A percentile compares a stretch with the other conserved stretches of the same genome.
Evolutionary conservation across 331 rosid species (phyloP).

Genomic region (Prunus yedoensis): DNA sequence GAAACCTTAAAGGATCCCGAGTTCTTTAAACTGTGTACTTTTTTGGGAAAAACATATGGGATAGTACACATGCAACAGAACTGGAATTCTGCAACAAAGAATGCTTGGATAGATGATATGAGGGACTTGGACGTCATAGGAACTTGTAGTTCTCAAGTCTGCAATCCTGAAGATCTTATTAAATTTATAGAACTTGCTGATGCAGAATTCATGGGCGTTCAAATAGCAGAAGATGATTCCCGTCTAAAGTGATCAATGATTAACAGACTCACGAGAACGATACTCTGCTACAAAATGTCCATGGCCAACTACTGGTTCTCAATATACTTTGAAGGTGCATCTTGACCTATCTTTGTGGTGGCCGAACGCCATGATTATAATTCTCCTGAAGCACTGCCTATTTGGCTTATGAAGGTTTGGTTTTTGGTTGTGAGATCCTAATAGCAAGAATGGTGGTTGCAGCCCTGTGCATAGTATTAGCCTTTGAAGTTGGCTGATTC

Average conservation of each 20-base stretch:
- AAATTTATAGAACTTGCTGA: slow-evolving; percentile 48
- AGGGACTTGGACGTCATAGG: slow-evolving; percentile 31
- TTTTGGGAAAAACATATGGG: slow-evolving; percentile 46
- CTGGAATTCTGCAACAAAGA: slow-evolving; percentile 23
- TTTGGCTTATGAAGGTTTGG: slow-evolving; percentile 1
- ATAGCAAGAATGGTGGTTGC: background rate
- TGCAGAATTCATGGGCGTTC: slow-evolving; percentile 20
- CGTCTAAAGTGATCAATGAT: background rate
- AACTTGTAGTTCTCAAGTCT: slow-evolving; percentile 39
- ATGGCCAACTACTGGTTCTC: background rate
- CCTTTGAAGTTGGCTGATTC: background rate
- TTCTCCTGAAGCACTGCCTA: background rate
- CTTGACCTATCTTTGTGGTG: background rate
- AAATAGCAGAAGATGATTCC: slow-evolving; percentile 8
- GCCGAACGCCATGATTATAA: background rate
- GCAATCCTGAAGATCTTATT: slow-evolving; percentile 58
- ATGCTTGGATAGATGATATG: slow-evolving; percentile 34
- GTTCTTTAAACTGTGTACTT: slow-evolving; percentile 47
- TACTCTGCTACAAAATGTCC: slow-evolving; percentile 4
- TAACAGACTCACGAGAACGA: slow-evolving; percentile 10
- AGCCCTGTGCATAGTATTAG: background rate
- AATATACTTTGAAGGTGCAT: background rate
- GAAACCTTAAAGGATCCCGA: slow-evolving; percentile 47
- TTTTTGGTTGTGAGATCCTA: slow-evolving; percentile 1
- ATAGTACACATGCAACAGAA: slow-evolving; percentile 34